Evolutionary conservation across 2,329 filamentous ascomycete genomes (phyloP).

Genomic region (Colletotrichum truncatum): DNA sequence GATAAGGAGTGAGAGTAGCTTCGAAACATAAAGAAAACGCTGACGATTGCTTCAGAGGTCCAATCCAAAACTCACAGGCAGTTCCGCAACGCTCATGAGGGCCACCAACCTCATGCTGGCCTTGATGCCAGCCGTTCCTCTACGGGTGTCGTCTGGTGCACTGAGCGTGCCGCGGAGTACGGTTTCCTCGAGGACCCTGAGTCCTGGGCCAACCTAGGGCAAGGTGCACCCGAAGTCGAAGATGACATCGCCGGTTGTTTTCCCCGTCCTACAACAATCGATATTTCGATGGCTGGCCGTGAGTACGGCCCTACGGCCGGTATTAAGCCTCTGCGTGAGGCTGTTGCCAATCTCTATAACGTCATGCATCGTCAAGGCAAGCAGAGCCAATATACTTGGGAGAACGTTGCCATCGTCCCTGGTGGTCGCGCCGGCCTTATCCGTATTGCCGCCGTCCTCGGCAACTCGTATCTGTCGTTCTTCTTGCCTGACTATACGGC

Average conservation of each 20-base stretch:
- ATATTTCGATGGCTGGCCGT: constrained; percentile 79
- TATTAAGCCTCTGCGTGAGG: constrained; percentile 88
- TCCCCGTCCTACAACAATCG: constrained; percentile 79
- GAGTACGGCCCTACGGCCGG: constrained; percentile 96
- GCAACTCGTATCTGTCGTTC: constrained; percentile 92
- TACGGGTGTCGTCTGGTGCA: constrained; percentile 95
- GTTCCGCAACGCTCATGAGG: constrained; percentile 90
- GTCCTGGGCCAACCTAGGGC: constrained; percentile 91
- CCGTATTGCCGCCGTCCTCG: constrained; percentile 91
- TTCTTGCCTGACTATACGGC: constrained; percentile 96
- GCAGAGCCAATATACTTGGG: constrained; percentile 91
- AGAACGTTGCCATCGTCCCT: constrained; percentile 96
- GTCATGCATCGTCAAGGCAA: constrained; percentile 90
- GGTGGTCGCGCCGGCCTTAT: constrained; percentile 93
- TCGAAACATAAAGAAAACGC: not conserved
- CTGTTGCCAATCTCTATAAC: constrained; percentile 93
- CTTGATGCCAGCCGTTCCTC: constrained; percentile 88
- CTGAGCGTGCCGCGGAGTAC: constrained; percentile 86
- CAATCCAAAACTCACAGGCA: constrained; percentile 87
- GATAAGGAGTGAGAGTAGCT: not conserved
- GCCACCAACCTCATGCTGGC: constrained; percentile 89
- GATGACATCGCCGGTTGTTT: constrained; percentile 93
- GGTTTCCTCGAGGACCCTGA: constrained; percentile 86
- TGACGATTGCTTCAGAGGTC: constrained; percentile 66
- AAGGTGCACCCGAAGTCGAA: constrained; percentile 93